phyloP scores from a whole-genome alignment of 139 green algal genomes.

The Chlamydomonas eustigma region DNA sequence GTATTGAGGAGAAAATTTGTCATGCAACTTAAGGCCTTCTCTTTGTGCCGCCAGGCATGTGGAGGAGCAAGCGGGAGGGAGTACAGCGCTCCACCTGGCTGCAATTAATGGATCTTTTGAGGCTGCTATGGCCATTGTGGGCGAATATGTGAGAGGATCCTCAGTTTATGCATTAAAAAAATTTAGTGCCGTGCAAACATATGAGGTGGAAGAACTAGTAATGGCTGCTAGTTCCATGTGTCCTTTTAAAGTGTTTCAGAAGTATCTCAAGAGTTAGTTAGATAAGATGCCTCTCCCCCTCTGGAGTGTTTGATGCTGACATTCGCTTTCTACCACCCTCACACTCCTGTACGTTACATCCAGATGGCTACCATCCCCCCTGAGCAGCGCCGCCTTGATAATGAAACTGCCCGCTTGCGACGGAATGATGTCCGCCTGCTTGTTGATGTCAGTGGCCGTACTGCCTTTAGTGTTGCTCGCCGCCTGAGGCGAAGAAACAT shows the following conservation, averaged over 20 bases:
- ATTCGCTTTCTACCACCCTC: no score
- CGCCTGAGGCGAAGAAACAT: neutral
- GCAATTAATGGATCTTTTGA: neutral
- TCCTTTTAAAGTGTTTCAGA: no score
- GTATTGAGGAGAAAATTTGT: no score
- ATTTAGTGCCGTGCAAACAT: neutral
- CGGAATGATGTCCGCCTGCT: neutral
- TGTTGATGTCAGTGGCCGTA: neutral
- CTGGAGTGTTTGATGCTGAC: no score
- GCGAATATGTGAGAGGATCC: neutral
- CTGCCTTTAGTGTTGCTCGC: neutral
- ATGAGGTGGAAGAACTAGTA: neutral
- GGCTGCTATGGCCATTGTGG: neutral
- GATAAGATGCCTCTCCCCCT: no score
- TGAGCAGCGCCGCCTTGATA: neutral
- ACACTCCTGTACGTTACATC: neutral
- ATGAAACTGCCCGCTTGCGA: neutral
- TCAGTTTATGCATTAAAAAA: neutral
- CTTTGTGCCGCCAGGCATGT: no score
- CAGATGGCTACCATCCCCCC: neutral
- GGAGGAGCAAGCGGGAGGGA: no score
- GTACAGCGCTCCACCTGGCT: neutral
- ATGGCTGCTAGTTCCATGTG: no score
- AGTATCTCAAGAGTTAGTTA: no score
- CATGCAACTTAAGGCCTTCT: no score